Evolutionary conservation across 371 early-diverging fungal genomes (phyloP).

Genomic region (Amoeboaphelidium protococcarum): DNA sequence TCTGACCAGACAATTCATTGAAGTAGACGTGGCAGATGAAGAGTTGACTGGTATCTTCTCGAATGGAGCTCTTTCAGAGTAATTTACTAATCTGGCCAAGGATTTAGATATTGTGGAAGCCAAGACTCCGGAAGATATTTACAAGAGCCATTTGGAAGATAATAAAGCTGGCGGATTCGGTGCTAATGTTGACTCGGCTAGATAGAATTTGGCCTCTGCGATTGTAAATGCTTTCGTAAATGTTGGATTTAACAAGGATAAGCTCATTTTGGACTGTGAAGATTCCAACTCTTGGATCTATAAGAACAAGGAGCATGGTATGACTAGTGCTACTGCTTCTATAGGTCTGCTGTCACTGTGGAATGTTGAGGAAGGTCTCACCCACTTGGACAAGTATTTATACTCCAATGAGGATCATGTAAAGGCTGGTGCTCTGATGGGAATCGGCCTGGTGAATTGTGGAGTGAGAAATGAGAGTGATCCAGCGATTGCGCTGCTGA

Average conservation of each 20-base stretch:
- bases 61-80: conserved; percentile 54
- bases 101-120: conserved; percentile 84
- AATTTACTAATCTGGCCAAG: conserved; percentile 60
- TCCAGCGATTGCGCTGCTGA: conserved; percentile 67
- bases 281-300: conserved; percentile 58
- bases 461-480: conserved; percentile 75
- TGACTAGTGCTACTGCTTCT: conserved; percentile 83
- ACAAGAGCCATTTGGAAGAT: conserved; percentile 83
- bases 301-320: conserved; percentile 85
- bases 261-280: conserved; percentile 43
- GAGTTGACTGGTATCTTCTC: conserved; percentile 50
- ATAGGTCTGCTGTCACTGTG: conserved; percentile 71
- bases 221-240: conserved; percentile 96
- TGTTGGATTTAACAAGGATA: conserved; percentile 80
- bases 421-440: conserved; percentile 86
- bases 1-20: conserved; percentile 48
- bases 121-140: conserved; percentile 88
- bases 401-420: conserved; percentile 62
- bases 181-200: conserved; percentile 61
- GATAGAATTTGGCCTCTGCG: conserved; percentile 78
- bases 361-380: conserved; percentile 72
- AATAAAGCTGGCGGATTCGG: conserved; percentile 26
- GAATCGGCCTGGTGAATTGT: conserved; percentile 67
- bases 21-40: conserved; percentile 24
- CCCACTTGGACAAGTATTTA: conserved; percentile 73